phyloP scores from a whole-genome alignment of 164 flowering plant genomes.

The Echeveria elegans region DNA sequence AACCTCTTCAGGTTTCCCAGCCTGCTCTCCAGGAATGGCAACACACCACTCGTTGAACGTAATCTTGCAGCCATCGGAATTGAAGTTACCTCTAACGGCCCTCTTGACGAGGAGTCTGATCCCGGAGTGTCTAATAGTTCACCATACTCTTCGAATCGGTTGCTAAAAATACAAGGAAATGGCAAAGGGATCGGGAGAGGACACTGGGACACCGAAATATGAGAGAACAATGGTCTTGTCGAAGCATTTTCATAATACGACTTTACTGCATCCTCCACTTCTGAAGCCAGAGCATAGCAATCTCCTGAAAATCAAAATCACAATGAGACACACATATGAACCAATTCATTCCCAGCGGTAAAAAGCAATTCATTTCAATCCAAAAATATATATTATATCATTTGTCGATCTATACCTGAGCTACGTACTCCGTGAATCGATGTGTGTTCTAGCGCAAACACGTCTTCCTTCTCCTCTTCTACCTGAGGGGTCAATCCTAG shows the following conservation, averaged over 20 bases:
- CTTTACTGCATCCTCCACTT: slow-evolving; percentile 47
- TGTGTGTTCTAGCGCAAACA: slow-evolving; percentile 43
- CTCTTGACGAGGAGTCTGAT: slow-evolving; percentile 11
- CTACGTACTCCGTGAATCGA: slow-evolving; percentile 52
- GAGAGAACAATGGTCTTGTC: slow-evolving; percentile 51
- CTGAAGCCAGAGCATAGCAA: slow-evolving; percentile 40
- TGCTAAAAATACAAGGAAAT: neutral
- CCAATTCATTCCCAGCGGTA: neutral
- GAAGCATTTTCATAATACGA: slow-evolving; percentile 32
- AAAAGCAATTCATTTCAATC: neutral
- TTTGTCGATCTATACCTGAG: slow-evolving; percentile 35
- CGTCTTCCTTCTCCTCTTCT: slow-evolving; percentile 57
- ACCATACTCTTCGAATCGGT: slow-evolving; percentile 13
- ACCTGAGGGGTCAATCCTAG: slow-evolving; percentile 72
- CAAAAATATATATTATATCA: neutral
- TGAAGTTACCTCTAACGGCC: slow-evolving; percentile 77
- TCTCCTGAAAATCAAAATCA: slow-evolving; percentile 24
- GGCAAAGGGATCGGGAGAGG: slow-evolving; percentile 58
- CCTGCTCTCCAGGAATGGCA: slow-evolving; percentile 62
- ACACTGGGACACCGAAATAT: slow-evolving; percentile 60
- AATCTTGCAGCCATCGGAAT: slow-evolving; percentile 82
- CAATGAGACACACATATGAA: neutral
- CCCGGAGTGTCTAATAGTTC: slow-evolving; percentile 13
- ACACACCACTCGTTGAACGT: slow-evolving; percentile 64
- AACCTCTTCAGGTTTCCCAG: slow-evolving; percentile 44